A percentile compares a stretch with the other conserved stretches of the same genome.
Evolutionary conservation across 2,329 filamentous ascomycete species (phyloP).

Genomic region (Fusarium neocosmosporiellum): DNA sequence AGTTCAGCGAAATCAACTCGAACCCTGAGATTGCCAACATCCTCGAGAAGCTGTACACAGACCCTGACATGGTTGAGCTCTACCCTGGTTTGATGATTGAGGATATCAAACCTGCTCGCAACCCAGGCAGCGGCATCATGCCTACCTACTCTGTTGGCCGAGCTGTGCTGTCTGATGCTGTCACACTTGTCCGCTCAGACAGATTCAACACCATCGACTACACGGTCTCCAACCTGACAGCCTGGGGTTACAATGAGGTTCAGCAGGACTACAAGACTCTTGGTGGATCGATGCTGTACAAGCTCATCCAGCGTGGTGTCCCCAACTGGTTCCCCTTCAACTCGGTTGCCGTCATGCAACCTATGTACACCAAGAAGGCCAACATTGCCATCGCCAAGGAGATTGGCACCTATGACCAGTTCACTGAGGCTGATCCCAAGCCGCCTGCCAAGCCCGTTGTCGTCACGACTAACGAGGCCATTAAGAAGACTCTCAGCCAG

Average conservation of each 20-base stretch:
- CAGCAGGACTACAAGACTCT: slow-evolving; percentile 48
- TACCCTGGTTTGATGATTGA: slow-evolving; percentile 76
- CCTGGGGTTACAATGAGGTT: slow-evolving; percentile 55
- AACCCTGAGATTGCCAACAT: slow-evolving; percentile 66
- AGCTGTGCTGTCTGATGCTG: slow-evolving; percentile 69
- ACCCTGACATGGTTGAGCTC: slow-evolving; percentile 75
- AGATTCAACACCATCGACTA: slow-evolving; percentile 67
- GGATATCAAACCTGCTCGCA: slow-evolving; percentile 62
- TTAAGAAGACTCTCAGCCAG: slow-evolving; percentile 48
- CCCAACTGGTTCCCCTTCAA: slow-evolving; percentile 58
- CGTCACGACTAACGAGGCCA: slow-evolving; percentile 38
- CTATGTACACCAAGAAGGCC: slow-evolving; percentile 57
- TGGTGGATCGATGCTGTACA: slow-evolving; percentile 58
- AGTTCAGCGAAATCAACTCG: slow-evolving; percentile 68
- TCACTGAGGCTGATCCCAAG: slow-evolving; percentile 49
- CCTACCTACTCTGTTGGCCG: slow-evolving; percentile 63
- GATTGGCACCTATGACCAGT: slow-evolving; percentile 50
- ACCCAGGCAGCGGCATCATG: slow-evolving; percentile 55
- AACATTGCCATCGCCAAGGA: slow-evolving; percentile 54
- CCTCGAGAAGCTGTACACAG: slow-evolving; percentile 69
- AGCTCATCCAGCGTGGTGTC: slow-evolving; percentile 58
- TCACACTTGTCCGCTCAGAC: slow-evolving; percentile 68
- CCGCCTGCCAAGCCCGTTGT: slow-evolving; percentile 47
- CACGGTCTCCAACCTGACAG: slow-evolving; percentile 54
- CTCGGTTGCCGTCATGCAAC: slow-evolving; percentile 58